Percentiles rank a stretch among this genome's conserved stretches.
phyloP scores from a whole-genome alignment of 305 asterid genomes.

The Fraxinus velutina region DNA sequence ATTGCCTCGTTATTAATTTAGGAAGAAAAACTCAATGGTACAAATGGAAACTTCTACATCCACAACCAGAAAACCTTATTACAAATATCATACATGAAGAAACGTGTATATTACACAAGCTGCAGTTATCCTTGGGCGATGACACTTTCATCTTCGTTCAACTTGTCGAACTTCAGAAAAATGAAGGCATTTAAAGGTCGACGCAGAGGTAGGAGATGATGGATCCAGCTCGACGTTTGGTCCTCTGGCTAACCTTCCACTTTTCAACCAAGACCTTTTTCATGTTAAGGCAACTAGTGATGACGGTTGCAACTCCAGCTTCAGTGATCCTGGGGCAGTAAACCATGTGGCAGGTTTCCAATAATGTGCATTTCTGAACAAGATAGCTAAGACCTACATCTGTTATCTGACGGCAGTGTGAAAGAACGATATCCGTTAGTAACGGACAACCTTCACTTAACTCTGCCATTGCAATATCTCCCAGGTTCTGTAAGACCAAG shows the following conservation, averaged over 20 bases:
- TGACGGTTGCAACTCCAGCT: constrained; percentile 68
- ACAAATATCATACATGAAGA: not conserved
- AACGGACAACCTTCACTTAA: constrained; percentile 68
- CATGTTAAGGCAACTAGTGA: constrained; percentile 52
- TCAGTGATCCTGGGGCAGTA: constrained; percentile 69
- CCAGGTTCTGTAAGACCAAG: constrained; percentile 47
- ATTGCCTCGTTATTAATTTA: not conserved
- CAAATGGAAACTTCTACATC: not conserved
- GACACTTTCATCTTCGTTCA: not conserved
- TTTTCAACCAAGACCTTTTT: constrained; percentile 75
- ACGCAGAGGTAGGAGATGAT: constrained; percentile 60
- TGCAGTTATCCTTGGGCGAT: not conserved
- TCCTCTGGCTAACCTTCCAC: constrained; percentile 72
- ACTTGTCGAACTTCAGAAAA: not conserved
- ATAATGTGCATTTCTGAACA: constrained; percentile 45
- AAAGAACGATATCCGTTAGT: constrained; percentile 62
- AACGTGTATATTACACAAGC: not conserved
- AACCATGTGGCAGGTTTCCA: constrained; percentile 81
- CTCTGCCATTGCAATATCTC: constrained; percentile 72
- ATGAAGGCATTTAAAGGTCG: constrained; percentile 29
- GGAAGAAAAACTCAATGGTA: not conserved
- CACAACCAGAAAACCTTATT: not conserved
- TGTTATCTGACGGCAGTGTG: constrained; percentile 77
- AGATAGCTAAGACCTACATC: constrained; percentile 61
- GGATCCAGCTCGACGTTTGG: constrained; percentile 73